phyloP scores from a whole-genome alignment of 257 asterid genomes.

The Solanum infundibuliforme region DNA sequence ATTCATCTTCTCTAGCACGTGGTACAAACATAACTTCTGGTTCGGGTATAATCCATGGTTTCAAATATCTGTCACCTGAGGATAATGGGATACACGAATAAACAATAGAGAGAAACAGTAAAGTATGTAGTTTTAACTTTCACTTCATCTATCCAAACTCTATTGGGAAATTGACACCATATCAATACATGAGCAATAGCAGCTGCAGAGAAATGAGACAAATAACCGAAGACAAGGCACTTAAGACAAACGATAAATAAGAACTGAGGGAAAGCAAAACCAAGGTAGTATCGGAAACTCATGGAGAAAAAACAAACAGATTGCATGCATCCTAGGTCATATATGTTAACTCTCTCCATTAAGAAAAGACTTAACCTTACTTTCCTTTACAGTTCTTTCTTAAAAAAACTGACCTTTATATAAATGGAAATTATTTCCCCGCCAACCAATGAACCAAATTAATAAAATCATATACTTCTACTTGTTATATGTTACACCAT shows the following conservation, averaged over 20 bases:
- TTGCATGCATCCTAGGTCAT: neutral
- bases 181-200: neutral
- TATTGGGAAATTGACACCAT: neutral
- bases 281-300: neutral
- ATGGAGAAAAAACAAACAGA: neutral
- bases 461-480: neutral
- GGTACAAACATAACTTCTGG: constrained; percentile 65
- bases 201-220: neutral
- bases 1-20: constrained; percentile 67
- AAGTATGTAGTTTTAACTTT: neutral
- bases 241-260: neutral
- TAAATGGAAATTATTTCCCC: neutral
- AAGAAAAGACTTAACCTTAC: neutral
- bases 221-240: neutral
- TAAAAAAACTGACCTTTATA: neutral
- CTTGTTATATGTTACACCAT: neutral
- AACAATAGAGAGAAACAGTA: neutral
- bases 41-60: constrained; percentile 82
- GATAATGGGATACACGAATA: neutral
- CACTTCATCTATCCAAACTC: neutral
- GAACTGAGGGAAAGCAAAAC: neutral
- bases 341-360: neutral
- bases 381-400: neutral
- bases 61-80: constrained; percentile 68
- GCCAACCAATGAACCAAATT: neutral